Evolutionary conservation across 805 yeast genomes (phyloP), one percentile per base, ranked within the genome.

Genomic region (Scheffersomyces stipitis): DNA sequence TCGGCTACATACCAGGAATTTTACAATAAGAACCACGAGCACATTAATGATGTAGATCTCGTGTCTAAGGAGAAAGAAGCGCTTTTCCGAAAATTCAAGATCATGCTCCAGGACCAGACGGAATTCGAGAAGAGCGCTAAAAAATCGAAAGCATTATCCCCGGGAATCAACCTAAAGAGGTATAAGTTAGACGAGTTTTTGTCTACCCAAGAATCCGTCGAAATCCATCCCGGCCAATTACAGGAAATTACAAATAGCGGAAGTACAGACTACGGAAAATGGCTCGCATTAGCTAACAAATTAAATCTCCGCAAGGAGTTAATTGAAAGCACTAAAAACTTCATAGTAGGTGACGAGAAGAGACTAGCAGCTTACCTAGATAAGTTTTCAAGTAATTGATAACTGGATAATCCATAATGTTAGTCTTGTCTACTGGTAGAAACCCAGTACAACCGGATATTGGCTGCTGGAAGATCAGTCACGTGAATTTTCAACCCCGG

Each of bases 291-390:
- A 9, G 47, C 63, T 30, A 60, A 61, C 26, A 34, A 33, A 9
- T 31, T 38, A 18, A 15, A 46, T 2, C 29, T 66, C 2, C 56
- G 62, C 3, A 32, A 28, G 3, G 26, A 22, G 4, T 36, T 65
- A 4, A 64, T 45, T 1, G 54, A 60, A 24, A 46, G 57, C 32
- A 51, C 56, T 15, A 46, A 50, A 15, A 69, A 69, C 37, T 69
- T 64, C 42, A 45, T 69, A 7, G 58, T 69, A 7, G 74, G 73
- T 3, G 71, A 66, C 36, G 65, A 60, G 15, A 69, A 69, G 42
- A 45, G 74, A 24, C 44, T 60, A 9, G 52, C 49, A 23, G 46
- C 56, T 32, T 66, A 66, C 40, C 13, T 23, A 24, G 37, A 32
- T 10, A 20, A 7, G 10, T 20, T n/a, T n/a, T n/a, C n/a, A n/a